Base-by-base conservation (phyloP, 129 eudicot species). In the Gnaphalium uliginosum region DNA sequence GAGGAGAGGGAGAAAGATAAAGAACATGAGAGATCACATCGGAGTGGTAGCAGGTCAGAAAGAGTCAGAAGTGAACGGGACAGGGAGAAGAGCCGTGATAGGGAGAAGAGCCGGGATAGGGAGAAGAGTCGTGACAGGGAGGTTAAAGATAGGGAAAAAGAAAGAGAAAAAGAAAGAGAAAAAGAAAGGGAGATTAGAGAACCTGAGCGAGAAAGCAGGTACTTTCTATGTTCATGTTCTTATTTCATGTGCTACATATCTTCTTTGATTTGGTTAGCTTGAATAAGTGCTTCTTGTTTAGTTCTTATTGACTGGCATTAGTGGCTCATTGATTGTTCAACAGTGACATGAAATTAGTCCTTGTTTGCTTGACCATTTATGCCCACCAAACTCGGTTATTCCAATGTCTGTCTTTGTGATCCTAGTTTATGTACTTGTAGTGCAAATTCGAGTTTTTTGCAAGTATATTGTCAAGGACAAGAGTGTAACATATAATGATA, bases 141-240 rank as follows among this genome's bases (percentile, higher is more conserved):
- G 68, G 13, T 26, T 76, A 76, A 73, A 60, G 81, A 84, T 66
- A 78, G 77, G 18, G 89, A 85, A n/a, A 68, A 62, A 22, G 25
- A 33, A 59, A 68, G 41, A 22, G 25, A 33, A 59, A 68, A 43
- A 29, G 87, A 86, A 62, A 76, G 72, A 70, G 87, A 78, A 80
- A 83, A 79, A 35, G 96, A 86, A 61, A 86, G 79, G 85, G 89
- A 84, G 78, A 26, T 30, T 33, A 74, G 82, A 81, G 91, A 85
- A 43, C 70, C 80, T 66, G 90, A 80, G 27, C 83, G 77, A 30
- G 92, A 80, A 74, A 92, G 22, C 90, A 85, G 97, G 97, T 92
- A 83, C 43, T 4, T 68, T 82, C 68, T 70, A 6, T 58, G 29
- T 23, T 77, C 22, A 69, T 81, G 7, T 68, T 75, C 27, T 69